A percentile compares a stretch with the other conserved stretches of the same genome.
Evolutionary conservation across 306 rosid species (phyloP).

Genomic region (Malus domestica): ASM211411v1 NC_041804.1:1006501-1007000

Average conservation of each 20-base stretch:
- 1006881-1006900: conserved; percentile 11
- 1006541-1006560: too few species aligned
- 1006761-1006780: conserved; percentile 20
- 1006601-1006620: too few species aligned
- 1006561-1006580: too few species aligned
- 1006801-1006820: conserved; percentile 29
- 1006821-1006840: conserved; percentile 33
- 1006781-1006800: conserved; percentile 26
- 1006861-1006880: conserved; percentile 27
- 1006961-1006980: background rate
- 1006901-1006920: background rate
- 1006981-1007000: conserved; percentile 13
- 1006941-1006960: conserved; percentile 17
- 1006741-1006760: conserved; percentile 16
- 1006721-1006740: background rate
- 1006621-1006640: too few species aligned
- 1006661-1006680: too few species aligned
- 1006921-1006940: conserved; percentile 15
- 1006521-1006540: too few species aligned
- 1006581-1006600: too few species aligned
- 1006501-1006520: too few species aligned
- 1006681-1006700: background rate
- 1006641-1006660: too few species aligned
- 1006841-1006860: conserved; percentile 25
- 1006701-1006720: background rate